Evolutionary conservation across 805 yeast species (phyloP).

Genomic region (Saturnispora ahearnii): DNA sequence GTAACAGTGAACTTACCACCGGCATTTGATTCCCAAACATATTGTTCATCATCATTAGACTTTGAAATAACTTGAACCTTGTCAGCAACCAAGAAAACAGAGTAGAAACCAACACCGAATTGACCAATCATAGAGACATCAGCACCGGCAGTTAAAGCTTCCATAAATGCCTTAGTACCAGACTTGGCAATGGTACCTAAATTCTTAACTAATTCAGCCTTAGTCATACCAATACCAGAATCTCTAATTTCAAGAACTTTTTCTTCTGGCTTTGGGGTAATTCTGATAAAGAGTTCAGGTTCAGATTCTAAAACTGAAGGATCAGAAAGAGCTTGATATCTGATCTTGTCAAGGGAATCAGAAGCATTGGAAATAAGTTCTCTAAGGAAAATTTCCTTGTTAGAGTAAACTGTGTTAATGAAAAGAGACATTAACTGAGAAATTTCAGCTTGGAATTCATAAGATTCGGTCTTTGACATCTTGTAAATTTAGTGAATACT

Average conservation of each 20-base stretch:
- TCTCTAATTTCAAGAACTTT: constrained; percentile 95
- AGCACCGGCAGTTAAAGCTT: constrained; percentile 98
- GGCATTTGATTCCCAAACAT: constrained; percentile 99
- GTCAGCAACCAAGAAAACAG: constrained; percentile 97
- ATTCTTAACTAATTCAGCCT: constrained; percentile 97
- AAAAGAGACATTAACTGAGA: constrained; percentile 99
- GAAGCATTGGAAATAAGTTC: constrained; percentile 98
- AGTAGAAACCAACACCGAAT: constrained; percentile 99
- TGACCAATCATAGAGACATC: constrained; percentile 99
- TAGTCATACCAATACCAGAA: constrained; percentile 99
- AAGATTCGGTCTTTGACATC: constrained; percentile 55
- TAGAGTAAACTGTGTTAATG: constrained; percentile 99
- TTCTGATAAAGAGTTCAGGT: constrained; percentile 94
- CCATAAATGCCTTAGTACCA: constrained; percentile 99
- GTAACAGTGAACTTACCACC: constrained; percentile 99
- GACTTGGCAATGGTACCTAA: constrained; percentile 99
- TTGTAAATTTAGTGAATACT: constrained; percentile 4
- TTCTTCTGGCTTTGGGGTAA: constrained; percentile 92
- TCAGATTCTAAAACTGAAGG: constrained; percentile 88
- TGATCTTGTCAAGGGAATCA: constrained; percentile 97
- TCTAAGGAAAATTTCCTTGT: constrained; percentile 98
- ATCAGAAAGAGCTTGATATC: constrained; percentile 93
- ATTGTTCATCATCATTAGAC: constrained; percentile 98
- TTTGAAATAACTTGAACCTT: constrained; percentile 96
- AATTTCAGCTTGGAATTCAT: constrained; percentile 99